phyloP scores from a whole-genome alignment of 2,329 filamentous ascomycete genomes.

The Talaromyces sp. region DNA sequence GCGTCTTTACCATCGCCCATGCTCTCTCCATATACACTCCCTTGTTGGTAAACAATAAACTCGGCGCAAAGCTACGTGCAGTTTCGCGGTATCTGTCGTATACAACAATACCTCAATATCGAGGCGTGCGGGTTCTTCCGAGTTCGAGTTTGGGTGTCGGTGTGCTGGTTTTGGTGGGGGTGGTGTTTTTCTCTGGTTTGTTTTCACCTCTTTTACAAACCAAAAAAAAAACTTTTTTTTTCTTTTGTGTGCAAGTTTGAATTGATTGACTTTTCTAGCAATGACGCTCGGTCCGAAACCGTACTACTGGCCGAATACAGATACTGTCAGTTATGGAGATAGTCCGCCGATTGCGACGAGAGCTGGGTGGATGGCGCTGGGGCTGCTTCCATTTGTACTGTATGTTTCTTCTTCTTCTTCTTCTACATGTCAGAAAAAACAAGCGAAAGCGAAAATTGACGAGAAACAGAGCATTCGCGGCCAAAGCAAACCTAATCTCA shows the following conservation, averaged over 20 bases:
- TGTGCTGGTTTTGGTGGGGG: constrained; percentile 34
- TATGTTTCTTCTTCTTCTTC: constrained; percentile 8
- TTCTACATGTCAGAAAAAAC: too few relatives aligned
- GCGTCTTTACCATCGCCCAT: constrained; percentile 39
- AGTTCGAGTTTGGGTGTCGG: constrained; percentile 35
- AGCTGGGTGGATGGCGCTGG: constrained; percentile 46
- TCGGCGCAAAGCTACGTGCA: constrained; percentile 23
- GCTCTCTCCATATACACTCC: constrained; percentile 18
- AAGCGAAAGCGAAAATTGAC: not conserved
- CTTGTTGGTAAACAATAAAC: constrained; percentile 16
- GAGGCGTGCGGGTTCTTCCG: constrained; percentile 31
- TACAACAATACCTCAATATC: constrained; percentile 14
- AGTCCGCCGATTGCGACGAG: constrained; percentile 50
- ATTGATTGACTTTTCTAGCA: constrained; percentile 16
- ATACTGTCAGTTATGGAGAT: constrained; percentile 34
- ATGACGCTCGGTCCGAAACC: constrained; percentile 45
- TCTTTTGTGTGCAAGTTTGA: not conserved
- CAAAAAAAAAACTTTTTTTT: too few relatives aligned
- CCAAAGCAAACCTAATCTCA: constrained; percentile 52
- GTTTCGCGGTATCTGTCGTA: constrained; percentile 30
- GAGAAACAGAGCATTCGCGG: constrained; percentile 34
- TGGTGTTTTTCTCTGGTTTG: constrained; percentile 5
- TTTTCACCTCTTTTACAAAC: not conserved
- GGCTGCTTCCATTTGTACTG: constrained; percentile 47
- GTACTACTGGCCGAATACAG: constrained; percentile 48